Evolutionary conservation across 257 asterid genomes (phyloP), one percentile per base, ranked within the genome.

Genomic region (Oldenlandia corymbosa): DNA sequence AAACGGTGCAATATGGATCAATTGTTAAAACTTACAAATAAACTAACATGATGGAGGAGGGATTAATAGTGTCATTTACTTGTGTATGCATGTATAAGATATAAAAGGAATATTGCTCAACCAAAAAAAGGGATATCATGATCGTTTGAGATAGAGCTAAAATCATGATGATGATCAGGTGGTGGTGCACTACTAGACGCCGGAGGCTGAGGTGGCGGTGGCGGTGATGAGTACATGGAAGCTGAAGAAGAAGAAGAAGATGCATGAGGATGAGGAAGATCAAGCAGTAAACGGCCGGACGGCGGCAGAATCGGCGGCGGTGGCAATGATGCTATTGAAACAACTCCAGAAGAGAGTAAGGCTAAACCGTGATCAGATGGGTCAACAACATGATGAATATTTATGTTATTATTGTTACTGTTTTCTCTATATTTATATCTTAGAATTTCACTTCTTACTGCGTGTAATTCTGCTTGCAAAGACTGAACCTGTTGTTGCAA

Each of bases 401-500:
- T 34, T 3, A 3, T 34, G 9, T 34, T 3, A 9, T 34, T 34
- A 34, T 34, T 74, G 47, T 2, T 49, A 10, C 41, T 66, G 48
- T 68, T 56, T 51, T 81, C 85, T 11, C 78, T 75, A 67, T 47
- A 80, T 62, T 85, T 83, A 86, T 77, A 81, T 53, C 79, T 81
- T 28, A 89, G 31, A 47, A 90, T 82, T 77, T 87, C 90, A 32
- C 81, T 72, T 58, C 76, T 81, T 8, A 83, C 80, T 20, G 83
- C 82, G 61, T 70, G 79, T 9, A 90, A 62, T 53, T 87, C 84
- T 0, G 82, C 83, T 72, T 87, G 91, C 45, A 87, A 39, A 21
- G 81, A 24, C 58, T 85, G 85, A 12, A 90, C 80, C 53, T 90
- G 80, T 28, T 87, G 91, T 58, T 90, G 96, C 65, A 90, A 73